Base-by-base conservation (phyloP, 140 eudicot genomes). In the Senecio squalidus region DNA sequence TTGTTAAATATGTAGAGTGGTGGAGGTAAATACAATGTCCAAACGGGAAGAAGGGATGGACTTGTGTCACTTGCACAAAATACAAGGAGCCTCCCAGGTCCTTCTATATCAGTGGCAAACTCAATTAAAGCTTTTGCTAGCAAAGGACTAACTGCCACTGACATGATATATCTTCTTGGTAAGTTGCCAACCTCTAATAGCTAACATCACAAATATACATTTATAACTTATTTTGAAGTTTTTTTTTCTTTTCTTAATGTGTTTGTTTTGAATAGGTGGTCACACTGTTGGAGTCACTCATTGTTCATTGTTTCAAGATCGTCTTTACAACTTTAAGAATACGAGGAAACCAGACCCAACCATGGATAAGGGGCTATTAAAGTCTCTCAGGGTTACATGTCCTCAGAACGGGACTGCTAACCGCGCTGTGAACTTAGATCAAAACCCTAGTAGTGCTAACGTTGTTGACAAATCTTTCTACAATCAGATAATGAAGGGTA, bases 201-300 rank as follows among this genome's bases (percentile, higher is more conserved):
- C n/a, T n/a, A n/a, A n/a, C n/a, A n/a, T n/a, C n/a, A n/a, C n/a
- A n/a, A n/a, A n/a, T n/a, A n/a, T n/a, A n/a, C n/a, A n/a, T n/a
- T n/a, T n/a, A n/a, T n/a, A n/a, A n/a, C n/a, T n/a, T n/a, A n/a
- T n/a, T n/a, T 21, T 38, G 25, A 15, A 3, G 14, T 6, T 4
- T 31, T 10, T 4, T 0, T 4, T 20, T 1, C 23, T 45, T 18
- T 16, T 10, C 10, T 15, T 5, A 44, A 14, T 3, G 8, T 16
- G 26, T 49, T 48, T 47, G 18, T 36, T 44, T 1, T 56, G 6
- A 27, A 16, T 46, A 85, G 92, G 95, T 55, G 82, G 83, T 1
- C 95, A 86, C 76, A 74, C 85, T 0, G 78, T 86, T 4, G 92
- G 95, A 6, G 14, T 69, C 7, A 61, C 92, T 13, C 92, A 83